Evolutionary conservation across 129 eudicot species (phyloP).

Genomic region (Tanacetum coccineum): DNA sequence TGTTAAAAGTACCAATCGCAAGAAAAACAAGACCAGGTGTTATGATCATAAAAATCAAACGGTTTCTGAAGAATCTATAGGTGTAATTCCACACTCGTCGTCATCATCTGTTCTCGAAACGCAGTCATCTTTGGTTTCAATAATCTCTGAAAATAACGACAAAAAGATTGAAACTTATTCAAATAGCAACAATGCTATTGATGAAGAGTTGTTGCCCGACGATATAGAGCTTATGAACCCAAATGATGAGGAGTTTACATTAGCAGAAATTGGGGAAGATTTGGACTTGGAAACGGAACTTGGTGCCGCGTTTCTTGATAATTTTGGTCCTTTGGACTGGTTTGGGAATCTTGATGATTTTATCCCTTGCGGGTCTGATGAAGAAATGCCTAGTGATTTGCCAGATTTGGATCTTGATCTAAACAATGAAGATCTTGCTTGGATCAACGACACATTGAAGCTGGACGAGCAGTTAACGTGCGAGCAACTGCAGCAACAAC

Average conservation of each 20-base stretch:
- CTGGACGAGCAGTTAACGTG: conserved; percentile 28
- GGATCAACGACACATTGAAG: conserved; percentile 46
- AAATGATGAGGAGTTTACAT: conserved; percentile 33
- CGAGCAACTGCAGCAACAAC: background rate
- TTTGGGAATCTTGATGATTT: conserved; percentile 42
- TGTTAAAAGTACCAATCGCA: background rate
- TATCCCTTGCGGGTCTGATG: conserved; percentile 32
- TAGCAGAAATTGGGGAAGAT: conserved; percentile 39
- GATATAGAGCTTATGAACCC: conserved; percentile 11
- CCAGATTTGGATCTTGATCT: conserved; percentile 48
- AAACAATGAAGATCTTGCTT: conserved; percentile 47
- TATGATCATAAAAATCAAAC: conserved; percentile 14
- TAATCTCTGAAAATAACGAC: background rate
- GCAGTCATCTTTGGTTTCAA: conserved; percentile 27
- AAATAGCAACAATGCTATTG: background rate
- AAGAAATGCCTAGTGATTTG: conserved; percentile 18
- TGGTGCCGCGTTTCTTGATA: conserved; percentile 29
- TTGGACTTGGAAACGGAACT: conserved; percentile 45
- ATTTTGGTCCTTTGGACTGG: conserved; percentile 31
- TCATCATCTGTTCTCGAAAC: conserved; percentile 48
- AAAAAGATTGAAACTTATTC: conserved; percentile 8
- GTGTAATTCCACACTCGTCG: conserved; percentile 43
- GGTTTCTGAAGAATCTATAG: conserved; percentile 46
- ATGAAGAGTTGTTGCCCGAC: conserved; percentile 5
- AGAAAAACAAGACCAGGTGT: background rate